phyloP scores from a whole-genome alignment of 805 yeast species.

The Lipomyces sp. region DNA sequence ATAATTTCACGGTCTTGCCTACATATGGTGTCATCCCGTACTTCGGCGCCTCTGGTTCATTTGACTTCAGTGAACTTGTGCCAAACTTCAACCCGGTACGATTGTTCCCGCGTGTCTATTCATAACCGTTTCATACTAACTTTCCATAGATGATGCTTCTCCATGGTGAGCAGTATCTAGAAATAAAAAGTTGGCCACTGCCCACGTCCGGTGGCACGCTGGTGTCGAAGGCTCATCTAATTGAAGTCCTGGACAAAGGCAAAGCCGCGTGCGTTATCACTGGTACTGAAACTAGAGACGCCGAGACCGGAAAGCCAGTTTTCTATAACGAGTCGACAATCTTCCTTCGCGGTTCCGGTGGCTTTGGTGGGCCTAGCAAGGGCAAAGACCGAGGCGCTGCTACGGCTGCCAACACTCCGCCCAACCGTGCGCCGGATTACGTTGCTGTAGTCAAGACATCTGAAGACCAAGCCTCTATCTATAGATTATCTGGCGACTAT shows the following conservation, averaged over 20 bases:
- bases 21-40: conserved; percentile 89
- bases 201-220: conserved; percentile 61
- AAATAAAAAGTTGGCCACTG: conserved; percentile 73
- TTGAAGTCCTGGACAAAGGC: conserved; percentile 82
- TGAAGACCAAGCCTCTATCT: conserved; percentile 81
- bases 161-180: conserved; percentile 95
- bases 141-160: conserved; percentile 62
- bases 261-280: conserved; percentile 78
- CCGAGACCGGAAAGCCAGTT: conserved; percentile 65
- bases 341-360: conserved; percentile 76
- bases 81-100: conserved; percentile 75
- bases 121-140: background rate
- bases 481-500: conserved; percentile 90
- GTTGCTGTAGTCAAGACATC: conserved; percentile 61
- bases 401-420: conserved; percentile 64
- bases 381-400: conserved; percentile 66
- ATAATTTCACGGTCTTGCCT: conserved; percentile 83
- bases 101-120: background rate
- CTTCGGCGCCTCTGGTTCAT: conserved; percentile 61
- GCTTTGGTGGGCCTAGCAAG: conserved; percentile 55
- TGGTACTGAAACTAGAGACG: conserved; percentile 72
- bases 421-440: conserved; percentile 69
- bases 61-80: conserved; percentile 63
- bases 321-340: conserved; percentile 84
- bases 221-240: conserved; percentile 65